Base-by-base conservation (phyloP, 1,284 basidiomycete genomes). In the Somion occarium region DNA sequence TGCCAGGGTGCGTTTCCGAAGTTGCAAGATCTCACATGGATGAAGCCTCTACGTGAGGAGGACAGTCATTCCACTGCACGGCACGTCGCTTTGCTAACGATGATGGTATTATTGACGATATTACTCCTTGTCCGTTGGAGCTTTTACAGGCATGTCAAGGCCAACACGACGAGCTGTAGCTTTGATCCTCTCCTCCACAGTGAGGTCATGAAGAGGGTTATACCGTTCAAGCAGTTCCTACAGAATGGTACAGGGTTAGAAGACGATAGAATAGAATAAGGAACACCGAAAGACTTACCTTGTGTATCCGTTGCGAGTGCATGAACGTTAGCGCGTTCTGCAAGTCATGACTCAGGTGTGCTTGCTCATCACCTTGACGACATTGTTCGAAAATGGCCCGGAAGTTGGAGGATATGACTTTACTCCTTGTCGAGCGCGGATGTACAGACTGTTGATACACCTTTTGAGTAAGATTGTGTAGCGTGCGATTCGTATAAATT, bases 111-210 rank as follows among this genome's bases (percentile, higher is more conserved):
- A n/a, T n/a, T n/a, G n/a, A n/a, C n/a, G n/a, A n/a, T 34, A 34
- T 5, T 23, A 43, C 24, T 48, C 18, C 30, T 48, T 37, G 24
- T 48, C 34, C 11, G 37, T 23, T 20, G 15, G 20, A 27, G 5
- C 13, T 22, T 51, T 53, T 26, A 65, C 43, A 15, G 85, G 85
- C 80, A 89, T 83, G 58, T 89, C 74, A 45, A 97, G 71, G 3
- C 93, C 93, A 38, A 97, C 93, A 51, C 93, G 74, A 46, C 85
- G 77, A 3, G 93, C 93, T 1, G 93, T 93, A 1, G 90, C 91
- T 55, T 85, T 74, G 52, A 95, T 77, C 53, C 87, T 75, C 63
- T 95, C 91, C 61, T 92, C 82, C 20, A 78, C 73, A 0, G 90
- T 85, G 61, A 94, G 77, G 60, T 89, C 88, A 46, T 85, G 70